These are phyloP conservation scores for Lojkania enalia DNA, from an alignment of 2,329 filamentous ascomycete species.

Conservation along the genomic window DNA sequence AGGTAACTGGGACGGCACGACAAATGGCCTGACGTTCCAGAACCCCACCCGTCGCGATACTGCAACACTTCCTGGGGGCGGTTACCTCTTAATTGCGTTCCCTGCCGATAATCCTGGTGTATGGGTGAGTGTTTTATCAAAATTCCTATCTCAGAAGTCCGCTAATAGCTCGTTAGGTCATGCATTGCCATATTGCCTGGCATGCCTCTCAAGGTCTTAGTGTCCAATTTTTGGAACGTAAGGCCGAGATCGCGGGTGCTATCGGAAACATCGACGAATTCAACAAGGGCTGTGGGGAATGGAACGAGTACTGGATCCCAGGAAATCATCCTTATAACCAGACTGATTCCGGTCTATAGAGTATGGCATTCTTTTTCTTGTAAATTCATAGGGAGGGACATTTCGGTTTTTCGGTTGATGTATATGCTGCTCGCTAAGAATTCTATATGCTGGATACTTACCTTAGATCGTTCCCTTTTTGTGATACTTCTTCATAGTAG, in stretches of 20 bases:
- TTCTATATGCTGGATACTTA: too few species aligned
- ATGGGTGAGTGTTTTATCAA: slow-evolving; percentile 25
- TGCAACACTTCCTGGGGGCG: slow-evolving; percentile 39
- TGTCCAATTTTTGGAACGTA: slow-evolving; percentile 57
- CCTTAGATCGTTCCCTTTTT: too few species aligned
- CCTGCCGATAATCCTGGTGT: slow-evolving; percentile 56
- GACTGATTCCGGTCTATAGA: slow-evolving; percentile 38
- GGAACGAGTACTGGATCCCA: slow-evolving; percentile 38
- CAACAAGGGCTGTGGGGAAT: slow-evolving; percentile 34
- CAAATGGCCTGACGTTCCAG: slow-evolving; percentile 37
- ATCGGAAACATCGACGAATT: slow-evolving; percentile 28
- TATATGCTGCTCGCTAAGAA: too few species aligned
- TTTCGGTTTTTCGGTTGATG: too few species aligned
- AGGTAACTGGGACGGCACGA: slow-evolving; percentile 39
- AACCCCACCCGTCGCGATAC: slow-evolving; percentile 48
- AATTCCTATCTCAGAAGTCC: background rate
- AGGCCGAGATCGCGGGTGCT: slow-evolving; percentile 24
- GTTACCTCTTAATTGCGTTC: slow-evolving; percentile 58
- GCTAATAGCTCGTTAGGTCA: slow-evolving; percentile 14
- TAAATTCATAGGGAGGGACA: too few species aligned
- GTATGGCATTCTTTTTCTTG: slow-evolving; percentile 1
- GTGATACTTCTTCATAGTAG: too few species aligned
- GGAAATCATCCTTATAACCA: slow-evolving; percentile 36
- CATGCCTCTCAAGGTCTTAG: slow-evolving; percentile 49
- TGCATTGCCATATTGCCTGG: slow-evolving; percentile 43